Percentiles rank a stretch among this genome's conserved stretches.
phyloP scores from a whole-genome alignment of 2,329 filamentous ascomycete species.

The Cytospora paraplurivora region DNA sequence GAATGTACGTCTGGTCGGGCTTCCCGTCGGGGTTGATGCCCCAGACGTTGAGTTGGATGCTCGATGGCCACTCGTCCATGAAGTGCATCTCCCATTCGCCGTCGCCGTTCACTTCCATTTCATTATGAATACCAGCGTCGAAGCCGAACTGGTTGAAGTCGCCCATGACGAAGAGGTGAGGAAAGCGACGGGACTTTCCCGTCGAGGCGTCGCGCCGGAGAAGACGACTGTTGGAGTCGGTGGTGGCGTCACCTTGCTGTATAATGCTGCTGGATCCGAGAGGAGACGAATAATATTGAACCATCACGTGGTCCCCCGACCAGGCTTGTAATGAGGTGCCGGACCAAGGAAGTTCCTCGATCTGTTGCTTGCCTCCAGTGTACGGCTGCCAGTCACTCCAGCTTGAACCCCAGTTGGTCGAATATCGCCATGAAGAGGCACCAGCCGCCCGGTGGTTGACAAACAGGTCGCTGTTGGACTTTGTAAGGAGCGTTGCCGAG shows the following conservation, averaged over 20 bases:
- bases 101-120: conserved; percentile 51
- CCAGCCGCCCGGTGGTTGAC: conserved; percentile 62
- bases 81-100: conserved; percentile 60
- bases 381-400: conserved; percentile 63
- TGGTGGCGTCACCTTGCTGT: conserved; percentile 57
- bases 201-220: conserved; percentile 10
- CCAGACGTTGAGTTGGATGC: conserved; percentile 66
- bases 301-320: conserved; percentile 62
- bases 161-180: conserved; percentile 65
- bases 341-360: conserved; percentile 55
- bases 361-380: conserved; percentile 50
- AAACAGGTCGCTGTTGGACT: conserved; percentile 43
- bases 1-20: conserved; percentile 61
- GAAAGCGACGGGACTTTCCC: conserved; percentile 51
- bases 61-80: conserved; percentile 64
- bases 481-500: conserved; percentile 53
- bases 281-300: conserved; percentile 64
- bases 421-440: conserved; percentile 64
- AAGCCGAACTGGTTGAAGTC: conserved; percentile 66
- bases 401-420: conserved; percentile 60
- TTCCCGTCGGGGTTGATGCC: conserved; percentile 65
- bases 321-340: conserved; percentile 61
- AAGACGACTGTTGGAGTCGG: conserved; percentile 3
- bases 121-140: conserved; percentile 59
- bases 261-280: conserved; percentile 62